phyloP scores from a whole-genome alignment of 2,329 filamentous ascomycete species.

The Cladophialophora psammophila region DNA sequence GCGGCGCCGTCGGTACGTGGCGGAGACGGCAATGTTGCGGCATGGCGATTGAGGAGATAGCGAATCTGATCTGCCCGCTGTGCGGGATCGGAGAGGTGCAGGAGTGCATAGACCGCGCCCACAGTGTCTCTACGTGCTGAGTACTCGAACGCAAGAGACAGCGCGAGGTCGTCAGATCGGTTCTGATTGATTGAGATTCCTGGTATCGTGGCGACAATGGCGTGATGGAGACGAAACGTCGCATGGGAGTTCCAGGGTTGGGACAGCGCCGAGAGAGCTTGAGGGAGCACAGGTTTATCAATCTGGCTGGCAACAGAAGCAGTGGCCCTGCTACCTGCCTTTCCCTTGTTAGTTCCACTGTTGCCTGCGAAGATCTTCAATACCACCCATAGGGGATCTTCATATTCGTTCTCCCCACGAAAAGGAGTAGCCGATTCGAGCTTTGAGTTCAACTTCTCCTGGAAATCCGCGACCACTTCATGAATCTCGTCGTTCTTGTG shows the following conservation, averaged over 20 bases:
- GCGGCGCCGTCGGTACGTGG: conserved; percentile 44
- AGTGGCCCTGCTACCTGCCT: conserved; percentile 11
- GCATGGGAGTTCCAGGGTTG: conserved; percentile 78
- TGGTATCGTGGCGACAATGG: conserved; percentile 62
- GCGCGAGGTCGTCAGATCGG: conserved; percentile 71
- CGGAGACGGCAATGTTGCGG: conserved; percentile 67
- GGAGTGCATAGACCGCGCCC: conserved; percentile 76
- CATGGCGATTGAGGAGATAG: conserved; percentile 76
- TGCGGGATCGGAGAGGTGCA: conserved; percentile 72
- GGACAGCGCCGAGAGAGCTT: conserved; percentile 77
- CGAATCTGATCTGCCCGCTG: conserved; percentile 73
- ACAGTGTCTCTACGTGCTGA: conserved; percentile 69
- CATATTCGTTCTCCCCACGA: conserved; percentile 65
- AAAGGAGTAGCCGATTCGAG: conserved; percentile 72
- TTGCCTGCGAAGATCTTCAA: conserved; percentile 75
- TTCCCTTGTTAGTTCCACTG: conserved; percentile 45
- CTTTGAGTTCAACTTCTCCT: conserved; percentile 74
- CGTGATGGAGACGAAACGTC: conserved; percentile 83
- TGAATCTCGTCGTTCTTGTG: conserved; percentile 72
- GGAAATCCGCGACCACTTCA: conserved; percentile 75
- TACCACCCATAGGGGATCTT: conserved; percentile 80
- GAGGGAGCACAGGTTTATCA: conserved; percentile 63
- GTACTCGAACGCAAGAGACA: conserved; percentile 64
- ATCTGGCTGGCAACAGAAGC: conserved; percentile 37
- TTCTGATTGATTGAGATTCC: conserved; percentile 61